Percentiles rank a stretch among this genome's conserved stretches.
Conservation (phyloP, 2,329 filamentous ascomycete species). For the Ceratocystis variospora region DNA sequence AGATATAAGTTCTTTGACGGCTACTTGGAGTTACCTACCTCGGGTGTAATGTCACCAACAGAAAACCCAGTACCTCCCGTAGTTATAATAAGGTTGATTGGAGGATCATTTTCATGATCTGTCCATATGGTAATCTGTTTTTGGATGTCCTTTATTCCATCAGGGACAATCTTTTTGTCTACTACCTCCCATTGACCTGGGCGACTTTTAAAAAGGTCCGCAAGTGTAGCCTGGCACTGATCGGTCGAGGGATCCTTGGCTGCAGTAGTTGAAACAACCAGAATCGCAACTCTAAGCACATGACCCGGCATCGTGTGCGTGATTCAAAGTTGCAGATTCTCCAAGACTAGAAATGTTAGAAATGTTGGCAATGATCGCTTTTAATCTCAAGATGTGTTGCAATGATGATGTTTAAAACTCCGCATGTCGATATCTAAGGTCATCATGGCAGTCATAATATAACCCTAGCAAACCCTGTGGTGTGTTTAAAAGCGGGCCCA, state of each 20-base stretch:
- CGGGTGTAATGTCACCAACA: constrained; percentile 69
- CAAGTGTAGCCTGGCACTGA: constrained; percentile 52
- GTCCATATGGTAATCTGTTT: constrained; percentile 57
- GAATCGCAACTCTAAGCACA: constrained; percentile 56
- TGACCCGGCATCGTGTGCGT: constrained; percentile 26
- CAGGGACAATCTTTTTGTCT: constrained; percentile 62
- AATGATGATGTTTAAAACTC: not conserved
- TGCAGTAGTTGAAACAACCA: constrained; percentile 86
- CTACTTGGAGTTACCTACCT: constrained; percentile 39
- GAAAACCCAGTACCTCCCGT: constrained; percentile 93
- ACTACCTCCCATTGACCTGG: constrained; percentile 47
- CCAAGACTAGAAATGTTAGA: not conserved
- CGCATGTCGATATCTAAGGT: not conserved
- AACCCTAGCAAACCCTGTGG: not conserved
- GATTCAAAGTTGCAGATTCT: too few species aligned
- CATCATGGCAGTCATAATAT: not conserved
- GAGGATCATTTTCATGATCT: constrained; percentile 41
- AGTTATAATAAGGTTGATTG: constrained; percentile 65
- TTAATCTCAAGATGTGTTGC: not conserved
- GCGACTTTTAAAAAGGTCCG: constrained; percentile 48
- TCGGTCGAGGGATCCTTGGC: constrained; percentile 67
- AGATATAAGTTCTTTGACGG: constrained; percentile 16
- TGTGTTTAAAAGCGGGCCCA: too few species aligned
- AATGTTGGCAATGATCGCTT: not conserved
- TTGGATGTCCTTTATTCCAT: constrained; percentile 64